Base-by-base conservation (phyloP, 1,284 basidiomycete genomes). In the Porogramme epimiltina region DNA sequence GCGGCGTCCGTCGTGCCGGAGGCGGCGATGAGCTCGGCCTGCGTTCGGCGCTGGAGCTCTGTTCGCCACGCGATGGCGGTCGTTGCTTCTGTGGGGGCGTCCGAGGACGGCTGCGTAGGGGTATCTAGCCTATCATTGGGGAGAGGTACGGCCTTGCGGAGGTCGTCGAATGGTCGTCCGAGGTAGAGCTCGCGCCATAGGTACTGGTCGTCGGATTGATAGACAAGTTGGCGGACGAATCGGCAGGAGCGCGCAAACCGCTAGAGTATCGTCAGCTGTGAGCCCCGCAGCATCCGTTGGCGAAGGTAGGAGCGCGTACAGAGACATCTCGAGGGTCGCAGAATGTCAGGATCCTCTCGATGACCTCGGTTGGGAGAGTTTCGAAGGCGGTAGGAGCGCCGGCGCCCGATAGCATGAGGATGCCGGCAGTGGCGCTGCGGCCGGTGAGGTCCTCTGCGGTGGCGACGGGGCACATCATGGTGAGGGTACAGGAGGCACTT, bases 131-230 rank as follows among this genome's bases (percentile, higher is more conserved):
- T 46, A 23, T 33, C 34, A 39, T 34, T 42, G 38, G 54, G 54
- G 22, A 47, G 15, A 0, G 45, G 37, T 15, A 61, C 37, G 10
- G 67, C 63, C 41, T 65, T 59, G 22, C 77, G 73, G n/a, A 80
- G 82, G 61, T 85, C 79, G 60, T 88, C 86, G 63, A 85, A 87
- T 15, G 77, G 74, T 34, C 70, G 68, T 22, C 65, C 53, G 26
- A 85, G 75, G 67, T 82, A 85, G 23, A 88, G 70, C 47, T 78
- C 71, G 42, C 83, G 80, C 85, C 85, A 89, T 37, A 89, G 74
- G 62, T 79, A 79, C 47, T 80, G 76, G 66, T 85, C 81, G 20
- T 71, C 55, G 34, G 72, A 54, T 26, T 72, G 65, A 60, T 82
- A 80, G 34, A 85, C 74, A 42, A 86, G 67, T 24, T 64, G 61